Percentiles rank a stretch among this genome's conserved stretches.
Conservation (phyloP, 805 yeast species). For the Myxozyma vanderwaltii region DNA sequence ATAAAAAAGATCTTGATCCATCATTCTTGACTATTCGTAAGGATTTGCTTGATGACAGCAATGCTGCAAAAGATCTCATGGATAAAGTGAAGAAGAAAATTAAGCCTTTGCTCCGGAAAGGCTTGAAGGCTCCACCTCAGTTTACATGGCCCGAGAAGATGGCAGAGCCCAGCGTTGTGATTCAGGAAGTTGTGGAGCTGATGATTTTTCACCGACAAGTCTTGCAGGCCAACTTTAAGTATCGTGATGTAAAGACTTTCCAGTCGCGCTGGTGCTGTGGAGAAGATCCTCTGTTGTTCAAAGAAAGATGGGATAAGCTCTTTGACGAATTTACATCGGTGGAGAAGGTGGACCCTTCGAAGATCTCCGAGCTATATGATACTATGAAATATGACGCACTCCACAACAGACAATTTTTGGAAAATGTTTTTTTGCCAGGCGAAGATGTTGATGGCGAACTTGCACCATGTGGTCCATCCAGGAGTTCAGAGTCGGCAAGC, state of each 20-base stretch:
- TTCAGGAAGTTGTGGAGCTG: conserved; percentile 89
- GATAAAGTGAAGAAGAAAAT: conserved; percentile 96
- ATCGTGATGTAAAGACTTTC: conserved; percentile 64
- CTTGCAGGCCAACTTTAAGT: conserved; percentile 76
- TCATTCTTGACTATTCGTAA: conserved; percentile 81
- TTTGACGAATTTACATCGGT: conserved; percentile 89
- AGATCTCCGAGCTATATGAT: conserved; percentile 93
- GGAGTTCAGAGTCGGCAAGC: neutral
- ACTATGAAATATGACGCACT: conserved; percentile 98
- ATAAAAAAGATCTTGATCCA: conserved; percentile 69
- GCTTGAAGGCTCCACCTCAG: conserved; percentile 95
- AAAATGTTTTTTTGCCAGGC: conserved; percentile 73
- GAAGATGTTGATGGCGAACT: conserved; percentile 44
- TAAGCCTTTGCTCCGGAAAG: conserved; percentile 91
- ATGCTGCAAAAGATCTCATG: conserved; percentile 97
- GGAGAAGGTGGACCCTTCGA: conserved; percentile 96
- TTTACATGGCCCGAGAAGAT: conserved; percentile 98
- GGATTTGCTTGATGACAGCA: conserved; percentile 90
- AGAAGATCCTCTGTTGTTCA: conserved; percentile 86
- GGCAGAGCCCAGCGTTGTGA: conserved; percentile 95
- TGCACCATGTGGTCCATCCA: neutral
- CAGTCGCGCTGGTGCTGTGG: conserved; percentile 94
- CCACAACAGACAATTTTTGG: conserved; percentile 87
- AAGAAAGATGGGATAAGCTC: conserved; percentile 96
- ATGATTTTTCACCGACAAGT: conserved; percentile 88